Base-by-base conservation (phyloP, 2,329 filamentous ascomycete species). In the Aspergillus sp. region DNA sequence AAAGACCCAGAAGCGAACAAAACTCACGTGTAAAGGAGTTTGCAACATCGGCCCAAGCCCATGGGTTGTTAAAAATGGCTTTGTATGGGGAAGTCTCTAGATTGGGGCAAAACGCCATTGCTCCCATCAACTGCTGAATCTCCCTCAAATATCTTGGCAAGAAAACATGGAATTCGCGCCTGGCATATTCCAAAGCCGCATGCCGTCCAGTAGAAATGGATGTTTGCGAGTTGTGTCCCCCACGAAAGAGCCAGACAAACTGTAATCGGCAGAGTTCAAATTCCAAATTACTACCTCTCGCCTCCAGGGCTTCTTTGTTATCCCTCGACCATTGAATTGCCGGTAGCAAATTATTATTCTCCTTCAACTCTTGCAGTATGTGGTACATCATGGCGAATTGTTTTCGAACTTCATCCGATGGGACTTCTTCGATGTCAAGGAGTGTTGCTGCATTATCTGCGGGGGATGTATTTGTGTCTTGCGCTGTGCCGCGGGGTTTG, bases 11-110 rank as follows among this genome's bases (percentile, higher is more conserved):
- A 19, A 97, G 74, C 1, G 86, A 90, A 72, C 93, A 98, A 71
- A 96, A 98, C 62, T 97, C 93, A 47, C 87, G 82, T 1, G 88
- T 95, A 63, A 98, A 98, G 4, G 87, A 87, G n/a, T 81, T 72
- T 5, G 88, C 82, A 2, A 95, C 86, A 49, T 95, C 88, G 33
- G 87, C 81, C 75, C 93, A 98, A 0, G 86, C 82, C 4, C 78
- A 77, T 6, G 81, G 72, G 42, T 85, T 88, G 61, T 86, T 79
- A 66, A 96, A 95, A 36, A 89, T 79, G 41, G 75, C 64, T n/a
- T 71, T 70, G 68, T 97, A 98, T 0, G 93, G 93, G 1, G 88
- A 95, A 6, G 75, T 73, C 13, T 71, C 61, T 2, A 97, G 74
- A 61, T 94, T 94, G 3, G 83, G 74, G 31, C 78, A 79, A 67